Evolutionary conservation across 2,329 filamentous ascomycete species (phyloP), one percentile per base, ranked within the genome.

Genomic region (Verticillium nubilum): DNA sequence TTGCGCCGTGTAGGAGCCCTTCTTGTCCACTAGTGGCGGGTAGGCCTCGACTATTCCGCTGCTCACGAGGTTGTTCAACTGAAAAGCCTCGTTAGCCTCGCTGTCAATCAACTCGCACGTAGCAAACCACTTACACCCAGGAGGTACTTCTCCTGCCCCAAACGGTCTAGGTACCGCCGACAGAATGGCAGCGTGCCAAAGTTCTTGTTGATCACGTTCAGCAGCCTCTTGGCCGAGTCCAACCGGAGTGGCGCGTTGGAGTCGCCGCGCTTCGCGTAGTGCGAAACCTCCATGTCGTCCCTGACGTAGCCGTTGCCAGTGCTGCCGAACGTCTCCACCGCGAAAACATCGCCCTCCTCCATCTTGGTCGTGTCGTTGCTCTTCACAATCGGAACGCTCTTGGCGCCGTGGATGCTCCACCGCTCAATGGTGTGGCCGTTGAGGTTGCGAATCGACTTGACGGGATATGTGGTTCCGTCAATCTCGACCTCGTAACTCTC

Each of bases 71-170:
- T 88, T 94, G 76, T 96, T 97, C 73, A 97, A 79, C 88, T 92
- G 65, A 4, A 9, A 31, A 10, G 29, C 29, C 29, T 31, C 29
- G 29, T 31, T 13, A 31, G 29, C 29, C 3, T 1, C 15, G 17
- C 19, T 57, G 64, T 78, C 66, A 69, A 69, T 58, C 73, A 80
- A 12, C 56, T 53, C 35, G 47, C 33, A 37, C 29, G 29, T 55
- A 78, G 77, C 3, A n/a, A 10, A 1, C 52, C 25, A 75, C 87
- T 74, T 79, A 94, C 90, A 53, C 93, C 93, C 7, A 97, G 81
- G 37, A 97, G 83, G 72, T 98, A 97, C 75, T 97, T 97, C 62
- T 97, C 92, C 73, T 96, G 91, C 27, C 94, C 93, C n/a, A 97
- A 76, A 58, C 93, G 88, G 76, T 97, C 93, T 61, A 98, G 80